phyloP scores from a whole-genome alignment of 768 basidiomycete genomes.

The Pisolithus sp. region DNA sequence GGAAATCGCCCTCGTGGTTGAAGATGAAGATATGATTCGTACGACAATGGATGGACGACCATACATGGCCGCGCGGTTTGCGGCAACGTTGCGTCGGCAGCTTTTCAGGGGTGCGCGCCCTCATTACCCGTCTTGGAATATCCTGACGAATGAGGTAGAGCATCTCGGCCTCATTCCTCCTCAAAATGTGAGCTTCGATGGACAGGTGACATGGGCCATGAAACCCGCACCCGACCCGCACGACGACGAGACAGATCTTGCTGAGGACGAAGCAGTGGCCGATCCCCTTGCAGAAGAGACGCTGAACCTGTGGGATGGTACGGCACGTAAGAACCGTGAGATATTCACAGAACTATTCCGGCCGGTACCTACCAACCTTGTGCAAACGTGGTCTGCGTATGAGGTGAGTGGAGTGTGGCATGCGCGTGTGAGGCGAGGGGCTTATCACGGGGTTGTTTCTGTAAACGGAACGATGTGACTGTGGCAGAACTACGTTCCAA shows the following conservation, averaged over 20 bases:
- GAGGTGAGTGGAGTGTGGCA: conserved; percentile 42
- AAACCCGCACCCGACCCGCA: conserved; percentile 68
- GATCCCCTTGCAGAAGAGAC: conserved; percentile 72
- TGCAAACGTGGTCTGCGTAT: conserved; percentile 73
- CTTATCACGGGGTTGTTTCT: neutral
- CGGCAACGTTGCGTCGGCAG: conserved; percentile 74
- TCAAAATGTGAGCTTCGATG: conserved; percentile 41
- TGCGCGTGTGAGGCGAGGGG: neutral
- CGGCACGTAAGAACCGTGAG: conserved; percentile 75
- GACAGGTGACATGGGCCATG: conserved; percentile 59
- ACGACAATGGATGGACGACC: conserved; percentile 73
- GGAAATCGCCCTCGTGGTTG: conserved; percentile 89
- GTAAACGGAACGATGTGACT: too few species aligned
- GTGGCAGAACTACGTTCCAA: conserved; percentile 64
- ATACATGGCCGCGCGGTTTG: conserved; percentile 73
- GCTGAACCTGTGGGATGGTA: conserved; percentile 54
- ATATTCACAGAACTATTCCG: conserved; percentile 84
- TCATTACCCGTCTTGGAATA: neutral
- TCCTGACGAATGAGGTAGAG: conserved; percentile 41
- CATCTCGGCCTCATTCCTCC: conserved; percentile 82
- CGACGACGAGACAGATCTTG: conserved; percentile 51
- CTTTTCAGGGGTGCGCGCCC: conserved; percentile 64
- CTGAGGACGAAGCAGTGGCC: conserved; percentile 61
- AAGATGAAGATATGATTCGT: conserved; percentile 75
- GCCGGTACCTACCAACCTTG: conserved; percentile 79